Percentiles rank a stretch among this genome's conserved stretches.
These are phyloP conservation scores for Gamarada debralockiae DNA, from an alignment of 495 filamentous ascomycete species.

Conservation along the genomic window DNA sequence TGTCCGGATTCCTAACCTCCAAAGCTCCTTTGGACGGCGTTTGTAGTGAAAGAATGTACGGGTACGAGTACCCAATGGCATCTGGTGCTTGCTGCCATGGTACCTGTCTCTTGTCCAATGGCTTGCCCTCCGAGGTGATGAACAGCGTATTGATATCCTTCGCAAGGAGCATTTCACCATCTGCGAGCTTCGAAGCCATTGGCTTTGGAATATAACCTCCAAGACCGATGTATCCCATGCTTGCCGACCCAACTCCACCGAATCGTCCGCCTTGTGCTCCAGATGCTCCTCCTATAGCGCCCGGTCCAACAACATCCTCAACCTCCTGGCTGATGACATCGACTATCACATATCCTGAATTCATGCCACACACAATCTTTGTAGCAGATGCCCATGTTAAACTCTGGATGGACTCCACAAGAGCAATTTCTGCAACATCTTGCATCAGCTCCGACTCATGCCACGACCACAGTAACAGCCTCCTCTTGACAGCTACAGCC, in stretches of 20 bases:
- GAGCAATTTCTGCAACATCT: slow-evolving; percentile 69
- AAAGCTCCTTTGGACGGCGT: slow-evolving; percentile 77
- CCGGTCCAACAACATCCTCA: slow-evolving; percentile 75
- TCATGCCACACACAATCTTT: slow-evolving; percentile 81
- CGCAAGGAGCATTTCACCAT: slow-evolving; percentile 81
- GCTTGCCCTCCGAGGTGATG: slow-evolving; percentile 75
- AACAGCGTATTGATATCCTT: slow-evolving; percentile 97
- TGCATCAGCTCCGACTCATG: slow-evolving; percentile 82
- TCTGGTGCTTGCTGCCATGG: slow-evolving; percentile 89
- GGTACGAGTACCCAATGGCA: slow-evolving; percentile 90
- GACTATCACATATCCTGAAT: slow-evolving; percentile 82
- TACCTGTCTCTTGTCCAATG: slow-evolving; percentile 80
- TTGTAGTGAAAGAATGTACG: slow-evolving; percentile 87
- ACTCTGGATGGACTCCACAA: slow-evolving; percentile 75
- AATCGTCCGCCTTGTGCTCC: slow-evolving; percentile 63
- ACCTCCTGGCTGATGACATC: slow-evolving; percentile 70
- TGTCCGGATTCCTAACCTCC: slow-evolving; percentile 91
- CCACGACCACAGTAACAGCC: slow-evolving; percentile 89
- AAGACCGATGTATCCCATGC: slow-evolving; percentile 95
- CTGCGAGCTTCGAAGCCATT: slow-evolving; percentile 73
- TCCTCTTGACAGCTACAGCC: slow-evolving; percentile 88
- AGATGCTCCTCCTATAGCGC: slow-evolving; percentile 63
- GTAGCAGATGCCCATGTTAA: slow-evolving; percentile 87
- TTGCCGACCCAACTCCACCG: slow-evolving; percentile 53
- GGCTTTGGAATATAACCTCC: slow-evolving; percentile 88